Conservation (phyloP, 148 eudicot species). For the Nepenthes mirabilis region DNA sequence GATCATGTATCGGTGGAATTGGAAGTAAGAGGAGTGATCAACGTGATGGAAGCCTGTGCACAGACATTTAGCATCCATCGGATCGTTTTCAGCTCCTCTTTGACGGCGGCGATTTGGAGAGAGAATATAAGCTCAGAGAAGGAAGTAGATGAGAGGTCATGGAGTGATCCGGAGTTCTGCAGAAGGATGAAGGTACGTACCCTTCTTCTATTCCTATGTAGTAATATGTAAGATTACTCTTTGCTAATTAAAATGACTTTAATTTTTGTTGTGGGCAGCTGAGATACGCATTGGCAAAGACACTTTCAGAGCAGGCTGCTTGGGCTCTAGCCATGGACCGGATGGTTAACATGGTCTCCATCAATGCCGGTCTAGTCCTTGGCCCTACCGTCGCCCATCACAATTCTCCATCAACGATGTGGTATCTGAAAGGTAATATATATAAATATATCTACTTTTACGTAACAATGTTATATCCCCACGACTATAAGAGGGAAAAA, state of each 20-base stretch:
- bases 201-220: neutral
- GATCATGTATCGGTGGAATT: conserved; percentile 20
- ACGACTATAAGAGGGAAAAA: neutral
- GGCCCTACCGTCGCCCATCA: conserved; percentile 20
- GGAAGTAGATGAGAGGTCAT: conserved; percentile 26
- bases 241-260: neutral
- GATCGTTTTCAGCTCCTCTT: conserved; percentile 23
- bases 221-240: neutral
- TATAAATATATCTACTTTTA: neutral
- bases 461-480: neutral
- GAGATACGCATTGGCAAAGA: conserved; percentile 28
- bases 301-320: conserved; percentile 27
- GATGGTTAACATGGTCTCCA: conserved; percentile 23
- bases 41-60: conserved; percentile 29
- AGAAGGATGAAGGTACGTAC: conserved; percentile 15
- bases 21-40: conserved; percentile 25
- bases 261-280: conserved; percentile 4
- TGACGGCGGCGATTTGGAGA: conserved; percentile 26
- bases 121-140: conserved; percentile 17
- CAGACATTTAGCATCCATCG: conserved; percentile 19
- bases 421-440: conserved; percentile 19
- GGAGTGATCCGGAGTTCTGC: conserved; percentile 23
- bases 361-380: conserved; percentile 22
- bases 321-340: conserved; percentile 37
- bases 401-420: conserved; percentile 22